These are phyloP conservation scores for Maudiozyma barnettii DNA, from an alignment of 805 yeast genomes.

Conservation along the genomic window DNA sequence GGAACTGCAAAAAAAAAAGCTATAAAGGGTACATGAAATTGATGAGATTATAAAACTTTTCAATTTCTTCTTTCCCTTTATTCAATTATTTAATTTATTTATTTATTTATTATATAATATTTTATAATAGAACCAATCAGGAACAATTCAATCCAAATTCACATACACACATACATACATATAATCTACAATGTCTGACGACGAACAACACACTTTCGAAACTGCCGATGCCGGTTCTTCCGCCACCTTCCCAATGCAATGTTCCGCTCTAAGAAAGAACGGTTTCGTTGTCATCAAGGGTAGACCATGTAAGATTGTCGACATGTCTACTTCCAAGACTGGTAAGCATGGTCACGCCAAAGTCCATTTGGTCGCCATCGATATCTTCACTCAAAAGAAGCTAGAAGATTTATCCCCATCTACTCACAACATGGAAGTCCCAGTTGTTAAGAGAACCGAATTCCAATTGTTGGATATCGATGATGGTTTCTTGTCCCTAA, in stretches of 20 bases:
- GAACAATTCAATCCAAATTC: neutral
- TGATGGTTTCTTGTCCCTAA: conserved; percentile 90
- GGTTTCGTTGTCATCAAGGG: conserved; percentile 96
- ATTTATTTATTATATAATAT: neutral
- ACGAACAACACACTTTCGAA: conserved; percentile 85
- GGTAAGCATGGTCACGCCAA: conserved; percentile 99
- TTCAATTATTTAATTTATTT: neutral
- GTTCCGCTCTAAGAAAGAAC: conserved; percentile 98
- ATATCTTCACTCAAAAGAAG: conserved; percentile 96
- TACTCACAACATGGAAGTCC: conserved; percentile 99
- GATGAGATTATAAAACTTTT: neutral
- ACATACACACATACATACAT: neutral
- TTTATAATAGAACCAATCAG: neutral
- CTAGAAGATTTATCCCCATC: conserved; percentile 98
- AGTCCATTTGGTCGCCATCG: conserved; percentile 97
- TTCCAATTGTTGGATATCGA: conserved; percentile 93
- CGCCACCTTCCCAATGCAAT: conserved; percentile 94
- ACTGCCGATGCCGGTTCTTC: conserved; percentile 98
- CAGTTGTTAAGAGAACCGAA: conserved; percentile 90
- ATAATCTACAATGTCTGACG: conserved; percentile 19
- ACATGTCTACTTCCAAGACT: conserved; percentile 98
- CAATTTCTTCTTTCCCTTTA: neutral
- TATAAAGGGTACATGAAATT: conserved; percentile 1
- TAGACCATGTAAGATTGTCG: conserved; percentile 99
- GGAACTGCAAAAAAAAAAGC: neutral